A percentile compares a stretch with the other conserved stretches of the same genome.
These are phyloP conservation scores for Lentinula aciculospora DNA, from an alignment of 768 basidiomycete genomes.

Conservation along the genomic window DNA sequence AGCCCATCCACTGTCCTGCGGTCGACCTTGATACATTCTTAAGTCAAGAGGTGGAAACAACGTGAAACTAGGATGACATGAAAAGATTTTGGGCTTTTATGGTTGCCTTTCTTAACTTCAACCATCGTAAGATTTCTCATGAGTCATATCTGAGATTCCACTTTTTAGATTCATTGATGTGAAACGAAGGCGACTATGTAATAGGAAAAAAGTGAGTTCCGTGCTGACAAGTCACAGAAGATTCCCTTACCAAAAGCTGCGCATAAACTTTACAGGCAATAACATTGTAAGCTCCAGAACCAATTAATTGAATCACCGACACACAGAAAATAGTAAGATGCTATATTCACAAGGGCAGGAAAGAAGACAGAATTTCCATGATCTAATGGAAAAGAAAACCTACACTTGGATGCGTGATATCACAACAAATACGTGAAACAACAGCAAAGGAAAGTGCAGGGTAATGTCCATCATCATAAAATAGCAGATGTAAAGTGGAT, in stretches of 20 bases:
- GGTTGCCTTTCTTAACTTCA: no score
- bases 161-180: neutral
- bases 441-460: constrained; percentile 11
- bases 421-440: constrained; percentile 9
- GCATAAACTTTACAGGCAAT: no score
- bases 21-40: neutral
- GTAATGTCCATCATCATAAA: constrained; percentile 25
- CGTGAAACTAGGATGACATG: no score
- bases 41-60: neutral
- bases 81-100: neutral
- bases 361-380: constrained; percentile 3
- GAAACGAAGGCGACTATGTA: neutral
- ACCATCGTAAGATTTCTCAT: no score
- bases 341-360: constrained; percentile 8
- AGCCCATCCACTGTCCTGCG: neutral
- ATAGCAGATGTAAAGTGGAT: constrained; percentile 26
- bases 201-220: no score
- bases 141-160: neutral
- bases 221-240: neutral
- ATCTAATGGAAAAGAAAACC: constrained; percentile 9
- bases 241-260: neutral
- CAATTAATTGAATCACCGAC: neutral
- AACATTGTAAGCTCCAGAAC: neutral
- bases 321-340: constrained; percentile 5
- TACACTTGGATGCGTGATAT: constrained; percentile 9